phyloP scores from a whole-genome alignment of 108 stramenopile species.

The Skeletonema menzelii region DNA sequence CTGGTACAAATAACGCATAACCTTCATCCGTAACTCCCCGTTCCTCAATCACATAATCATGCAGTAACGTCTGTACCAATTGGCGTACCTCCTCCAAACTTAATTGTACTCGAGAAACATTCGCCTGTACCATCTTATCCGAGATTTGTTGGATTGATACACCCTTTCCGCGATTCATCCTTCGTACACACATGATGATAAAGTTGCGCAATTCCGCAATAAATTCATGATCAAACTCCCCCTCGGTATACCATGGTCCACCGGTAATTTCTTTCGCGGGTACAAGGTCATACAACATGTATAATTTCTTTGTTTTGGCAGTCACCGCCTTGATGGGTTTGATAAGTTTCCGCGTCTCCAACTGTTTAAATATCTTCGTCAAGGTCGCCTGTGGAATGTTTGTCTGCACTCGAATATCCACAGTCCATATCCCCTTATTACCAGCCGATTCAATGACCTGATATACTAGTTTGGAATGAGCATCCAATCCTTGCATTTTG shows the following conservation, averaged over 20 bases:
- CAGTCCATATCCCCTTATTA: slow-evolving; percentile 97
- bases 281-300: slow-evolving; percentile 93
- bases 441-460: slow-evolving; percentile 91
- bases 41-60: slow-evolving; percentile 80
- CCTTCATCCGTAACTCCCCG: slow-evolving; percentile 46
- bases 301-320: slow-evolving; percentile 96
- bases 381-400: slow-evolving; percentile 90
- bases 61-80: slow-evolving; percentile 87
- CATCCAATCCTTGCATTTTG: slow-evolving; percentile 82
- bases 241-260: slow-evolving; percentile 96
- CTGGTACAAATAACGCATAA: slow-evolving; percentile 58
- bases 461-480: slow-evolving; percentile 82
- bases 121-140: slow-evolving; percentile 73
- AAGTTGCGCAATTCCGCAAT: slow-evolving; percentile 89
- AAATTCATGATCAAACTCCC: slow-evolving; percentile 98
- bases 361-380: slow-evolving; percentile 92
- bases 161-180: slow-evolving; percentile 67
- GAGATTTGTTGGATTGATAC: slow-evolving; percentile 68
- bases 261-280: slow-evolving; percentile 97
- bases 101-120: slow-evolving; percentile 86
- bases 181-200: slow-evolving; percentile 67
- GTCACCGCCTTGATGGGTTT: slow-evolving; percentile 95
- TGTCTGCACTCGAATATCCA: slow-evolving; percentile 90
- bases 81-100: slow-evolving; percentile 87
- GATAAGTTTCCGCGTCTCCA: slow-evolving; percentile 89